phyloP scores from a whole-genome alignment of 495 filamentous ascomycete species.

The Aspergillus nidulans region DNA sequence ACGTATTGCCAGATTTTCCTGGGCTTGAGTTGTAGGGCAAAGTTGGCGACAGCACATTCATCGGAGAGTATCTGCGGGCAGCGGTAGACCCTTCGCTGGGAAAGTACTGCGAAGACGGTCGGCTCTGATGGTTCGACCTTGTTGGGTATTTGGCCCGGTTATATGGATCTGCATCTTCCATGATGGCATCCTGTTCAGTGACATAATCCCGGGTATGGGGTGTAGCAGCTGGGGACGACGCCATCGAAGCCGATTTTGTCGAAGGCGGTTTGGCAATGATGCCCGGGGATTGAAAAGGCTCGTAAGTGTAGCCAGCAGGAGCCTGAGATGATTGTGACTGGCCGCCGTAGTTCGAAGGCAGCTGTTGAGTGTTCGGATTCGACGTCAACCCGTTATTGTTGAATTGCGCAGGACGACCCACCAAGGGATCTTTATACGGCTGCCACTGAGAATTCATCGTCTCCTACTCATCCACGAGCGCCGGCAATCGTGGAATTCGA shows the following conservation, averaged over 20 bases:
- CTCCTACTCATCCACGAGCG: conserved; percentile 10
- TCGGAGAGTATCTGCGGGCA: conserved; percentile 89
- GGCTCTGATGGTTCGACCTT: conserved; percentile 62
- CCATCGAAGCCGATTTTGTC: conserved; percentile 49
- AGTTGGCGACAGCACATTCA: conserved; percentile 71
- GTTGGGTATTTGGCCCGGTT: conserved; percentile 73
- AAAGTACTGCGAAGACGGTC: conserved; percentile 60
- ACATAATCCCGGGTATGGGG: conserved; percentile 64
- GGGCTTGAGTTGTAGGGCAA: conserved; percentile 54
- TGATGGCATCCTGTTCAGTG: conserved; percentile 75
- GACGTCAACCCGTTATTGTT: conserved; percentile 34
- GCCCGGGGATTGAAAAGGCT: conserved; percentile 58
- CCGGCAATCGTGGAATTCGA: conserved; percentile 2
- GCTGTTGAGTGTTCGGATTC: conserved; percentile 31
- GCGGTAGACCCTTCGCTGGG: conserved; percentile 73
- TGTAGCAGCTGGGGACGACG: conserved; percentile 60
- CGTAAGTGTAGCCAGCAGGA: conserved; percentile 67
- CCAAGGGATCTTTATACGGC: conserved; percentile 44
- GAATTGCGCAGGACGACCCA: conserved; percentile 41
- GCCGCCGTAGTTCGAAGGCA: conserved; percentile 38
- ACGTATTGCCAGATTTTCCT: conserved; percentile 50
- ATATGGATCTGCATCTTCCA: conserved; percentile 90
- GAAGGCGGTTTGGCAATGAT: conserved; percentile 42
- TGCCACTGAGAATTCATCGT: conserved; percentile 53
- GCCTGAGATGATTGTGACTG: conserved; percentile 54